These are phyloP conservation scores for Lactifluus hygrophoroides DNA, from an alignment of 768 basidiomycete species.

Conservation along the genomic window DNA sequence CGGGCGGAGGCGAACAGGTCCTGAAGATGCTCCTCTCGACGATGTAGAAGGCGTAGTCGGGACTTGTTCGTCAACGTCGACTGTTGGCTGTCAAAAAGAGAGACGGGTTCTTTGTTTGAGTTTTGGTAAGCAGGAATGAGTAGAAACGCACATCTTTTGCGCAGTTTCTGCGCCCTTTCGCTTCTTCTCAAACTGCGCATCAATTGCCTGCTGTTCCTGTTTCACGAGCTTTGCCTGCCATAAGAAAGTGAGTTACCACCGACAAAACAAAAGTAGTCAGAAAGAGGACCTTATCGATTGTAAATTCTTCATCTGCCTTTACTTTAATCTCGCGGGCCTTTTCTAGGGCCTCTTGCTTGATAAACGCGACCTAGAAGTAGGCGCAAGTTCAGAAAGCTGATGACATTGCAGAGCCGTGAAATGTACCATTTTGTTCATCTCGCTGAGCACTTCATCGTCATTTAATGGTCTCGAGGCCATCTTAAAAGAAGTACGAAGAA, in stretches of 20 bases:
- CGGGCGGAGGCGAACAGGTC: conserved; percentile 77
- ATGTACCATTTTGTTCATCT: conserved; percentile 98
- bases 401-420: not conserved
- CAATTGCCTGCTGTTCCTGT: conserved; percentile 91
- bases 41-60: conserved; percentile 80
- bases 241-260: not conserved
- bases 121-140: not conserved
- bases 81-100: conserved; percentile 53
- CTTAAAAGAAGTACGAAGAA: not conserved
- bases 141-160: conserved; percentile 79
- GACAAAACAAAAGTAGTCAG: not conserved
- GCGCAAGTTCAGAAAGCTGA: not conserved
- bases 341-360: conserved; percentile 96
- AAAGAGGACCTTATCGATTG: conserved; percentile 81
- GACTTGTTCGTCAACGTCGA: conserved; percentile 97
- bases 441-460: conserved; percentile 90
- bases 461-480: conserved; percentile 78
- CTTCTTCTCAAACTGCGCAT: conserved; percentile 93
- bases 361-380: conserved; percentile 68
- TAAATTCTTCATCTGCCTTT: conserved; percentile 98
- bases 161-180: conserved; percentile 87
- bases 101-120: not conserved
- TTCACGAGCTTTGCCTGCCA: conserved; percentile 90
- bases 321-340: conserved; percentile 96
- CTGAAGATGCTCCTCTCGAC: conserved; percentile 87